Conservation (phyloP, 495 filamentous ascomycete genomes). For the Saxispiralis lemnorum region DNA sequence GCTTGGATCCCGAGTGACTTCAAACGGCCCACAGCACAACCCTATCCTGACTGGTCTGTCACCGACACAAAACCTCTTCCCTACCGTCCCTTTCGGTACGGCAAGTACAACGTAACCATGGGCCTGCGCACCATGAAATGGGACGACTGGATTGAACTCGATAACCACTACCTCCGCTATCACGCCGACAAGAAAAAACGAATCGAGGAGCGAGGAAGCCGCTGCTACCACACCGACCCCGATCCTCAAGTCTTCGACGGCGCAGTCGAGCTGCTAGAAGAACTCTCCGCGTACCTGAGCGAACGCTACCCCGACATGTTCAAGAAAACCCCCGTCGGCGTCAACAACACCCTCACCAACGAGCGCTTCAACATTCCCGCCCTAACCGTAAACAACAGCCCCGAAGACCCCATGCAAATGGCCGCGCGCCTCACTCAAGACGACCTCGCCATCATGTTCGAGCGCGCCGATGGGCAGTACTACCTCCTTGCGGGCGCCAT, state of each 20-base stretch:
- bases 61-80: slow-evolving; percentile 56
- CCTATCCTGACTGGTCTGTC: slow-evolving; percentile 59
- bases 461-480: slow-evolving; percentile 62
- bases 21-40: slow-evolving; percentile 43
- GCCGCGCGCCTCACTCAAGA: slow-evolving; percentile 58
- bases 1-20: slow-evolving; percentile 59
- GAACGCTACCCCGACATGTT: slow-evolving; percentile 63
- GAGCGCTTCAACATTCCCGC: slow-evolving; percentile 55
- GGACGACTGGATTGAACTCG: slow-evolving; percentile 78
- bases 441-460: slow-evolving; percentile 76
- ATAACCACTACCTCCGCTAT: slow-evolving; percentile 63
- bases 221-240: slow-evolving; percentile 55
- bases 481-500: slow-evolving; percentile 67
- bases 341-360: slow-evolving; percentile 53
- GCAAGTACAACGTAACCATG: slow-evolving; percentile 71
- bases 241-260: slow-evolving; percentile 47
- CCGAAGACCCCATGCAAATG: slow-evolving; percentile 69
- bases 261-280: slow-evolving; percentile 64
- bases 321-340: slow-evolving; percentile 42
- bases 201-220: slow-evolving; percentile 50
- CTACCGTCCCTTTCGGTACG: slow-evolving; percentile 73
- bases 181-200: slow-evolving; percentile 57
- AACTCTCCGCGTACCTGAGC: slow-evolving; percentile 61
- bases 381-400: slow-evolving; percentile 34
- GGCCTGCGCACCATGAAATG: slow-evolving; percentile 61